Evolutionary conservation across 2,329 filamentous ascomycete genomes (phyloP).

Genomic region (Meredithiella fracta): DNA sequence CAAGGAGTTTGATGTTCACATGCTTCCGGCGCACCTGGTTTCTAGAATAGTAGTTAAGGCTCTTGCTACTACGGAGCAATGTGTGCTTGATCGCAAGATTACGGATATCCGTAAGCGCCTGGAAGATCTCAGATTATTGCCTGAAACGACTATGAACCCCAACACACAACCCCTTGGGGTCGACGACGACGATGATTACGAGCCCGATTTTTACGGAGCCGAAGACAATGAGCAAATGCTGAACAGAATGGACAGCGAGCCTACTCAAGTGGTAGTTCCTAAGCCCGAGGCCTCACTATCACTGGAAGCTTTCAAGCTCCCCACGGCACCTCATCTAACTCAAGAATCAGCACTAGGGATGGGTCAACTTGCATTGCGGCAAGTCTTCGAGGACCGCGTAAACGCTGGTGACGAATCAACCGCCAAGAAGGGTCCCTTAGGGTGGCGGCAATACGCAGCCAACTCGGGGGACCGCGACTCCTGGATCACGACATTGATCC

Average conservation of each 20-base stretch:
- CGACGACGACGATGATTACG: constrained; percentile 77
- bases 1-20: constrained; percentile 66
- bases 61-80: constrained; percentile 25
- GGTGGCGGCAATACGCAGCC: constrained; percentile 70
- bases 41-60: constrained; percentile 69
- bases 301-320: constrained; percentile 66
- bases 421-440: constrained; percentile 45
- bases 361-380: constrained; percentile 14
- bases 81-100: constrained; percentile 14
- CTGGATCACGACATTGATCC: constrained; percentile 76
- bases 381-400: constrained; percentile 27
- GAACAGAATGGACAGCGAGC: constrained; percentile 57
- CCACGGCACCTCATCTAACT: constrained; percentile 57
- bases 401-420: constrained; percentile 52
- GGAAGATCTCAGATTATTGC: constrained; percentile 21
- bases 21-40: constrained; percentile 58
- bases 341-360: constrained; percentile 27
- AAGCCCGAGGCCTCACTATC: constrained; percentile 31
- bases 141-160: constrained; percentile 19
- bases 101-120: constrained; percentile 13
- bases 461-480: constrained; percentile 73
- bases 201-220: constrained; percentile 65
- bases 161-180: constrained; percentile 46
- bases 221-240: constrained; percentile 64
- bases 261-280: constrained; percentile 29